Base-by-base conservation (phyloP, 2,329 filamentous ascomycete genomes). In the Aspergillus pseudoglaucus region DNA sequence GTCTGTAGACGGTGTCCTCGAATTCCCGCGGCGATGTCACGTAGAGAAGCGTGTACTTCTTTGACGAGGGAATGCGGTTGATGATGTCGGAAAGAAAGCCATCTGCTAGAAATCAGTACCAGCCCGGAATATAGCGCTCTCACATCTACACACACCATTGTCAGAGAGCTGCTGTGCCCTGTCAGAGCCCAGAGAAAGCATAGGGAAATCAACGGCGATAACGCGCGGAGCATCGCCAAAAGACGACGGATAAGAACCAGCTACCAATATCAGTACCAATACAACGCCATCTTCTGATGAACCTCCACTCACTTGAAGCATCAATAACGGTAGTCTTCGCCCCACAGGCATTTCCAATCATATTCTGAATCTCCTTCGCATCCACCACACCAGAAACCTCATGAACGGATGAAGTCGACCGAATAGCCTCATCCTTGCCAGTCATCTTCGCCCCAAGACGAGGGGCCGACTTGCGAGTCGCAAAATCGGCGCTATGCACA, bases 41-140 rank as follows among this genome's bases (percentile, higher is more conserved):
- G 66, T 90, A 88, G 53, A 95, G 72, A 47, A 95, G 76, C 0
- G 88, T 93, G 69, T 87, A 91, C 52, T 76, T 75, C 51, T 76
- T 75, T 10, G 70, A 63, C 9, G 61, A 62, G n/a, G 72, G 70
- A n/a, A 77, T 62, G 23, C 70, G 66, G 42, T 73, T 67, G 45
- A 79, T 59, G 45, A 78, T 58, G 44, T 72, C 69, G 27, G 69
- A 65, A 25, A 79, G 66, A 53, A 76, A 69, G 9, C 71, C 70
- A 64, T 75, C 73, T 74, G 44, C n/a, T 2, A 45, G 3, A 5
- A 10, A 14, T 27, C 18, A 27, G 27, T 8, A 35, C 14, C 12
- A 30, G 6, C 5, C 3, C 27, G 30, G 20, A 25, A 15, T 23
- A 50, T 22, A 55, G 42, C n/a, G 22, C 44, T 15, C 4, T 17